These are phyloP conservation scores for Neoarthrinium moseri DNA, from an alignment of 2,329 filamentous ascomycete genomes.

Conservation along the genomic window DNA sequence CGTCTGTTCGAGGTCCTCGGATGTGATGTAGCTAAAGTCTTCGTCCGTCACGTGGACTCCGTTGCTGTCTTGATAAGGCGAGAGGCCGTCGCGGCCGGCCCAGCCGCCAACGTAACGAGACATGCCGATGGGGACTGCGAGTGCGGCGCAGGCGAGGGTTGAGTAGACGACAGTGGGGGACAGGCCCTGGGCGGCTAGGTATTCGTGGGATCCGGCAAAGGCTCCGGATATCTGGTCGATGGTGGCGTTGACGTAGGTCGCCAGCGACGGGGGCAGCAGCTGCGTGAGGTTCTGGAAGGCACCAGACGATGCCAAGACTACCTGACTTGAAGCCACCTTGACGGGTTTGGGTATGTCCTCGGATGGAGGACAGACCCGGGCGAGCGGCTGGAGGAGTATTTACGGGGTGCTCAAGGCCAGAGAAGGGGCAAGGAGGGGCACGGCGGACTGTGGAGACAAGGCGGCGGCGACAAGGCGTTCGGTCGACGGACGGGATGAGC, in stretches of 20 bases:
- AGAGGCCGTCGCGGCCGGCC: conserved; percentile 41
- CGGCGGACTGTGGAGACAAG: conserved; percentile 6
- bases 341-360: conserved; percentile 37
- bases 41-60: conserved; percentile 66
- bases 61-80: conserved; percentile 46
- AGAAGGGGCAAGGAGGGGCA: conserved; percentile 1
- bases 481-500: conserved; percentile 3
- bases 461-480: not conserved
- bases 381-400: conserved; percentile 8
- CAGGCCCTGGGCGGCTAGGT: conserved; percentile 51
- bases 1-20: conserved; percentile 61
- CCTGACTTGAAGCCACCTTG: conserved; percentile 64
- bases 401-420: not conserved
- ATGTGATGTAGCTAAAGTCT: conserved; percentile 82
- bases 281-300: conserved; percentile 59
- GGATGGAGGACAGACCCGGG: conserved; percentile 35
- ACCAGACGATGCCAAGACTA: conserved; percentile 60
- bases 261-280: conserved; percentile 43
- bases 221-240: conserved; percentile 46
- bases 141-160: conserved; percentile 45
- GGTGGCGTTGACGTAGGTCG: conserved; percentile 54
- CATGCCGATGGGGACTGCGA: conserved; percentile 53
- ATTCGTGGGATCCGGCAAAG: conserved; percentile 48
- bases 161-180: conserved; percentile 49
- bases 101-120: conserved; percentile 51